Base-by-base conservation (phyloP, 768 basidiomycete genomes). In the Crepidotus variabilis region DNA sequence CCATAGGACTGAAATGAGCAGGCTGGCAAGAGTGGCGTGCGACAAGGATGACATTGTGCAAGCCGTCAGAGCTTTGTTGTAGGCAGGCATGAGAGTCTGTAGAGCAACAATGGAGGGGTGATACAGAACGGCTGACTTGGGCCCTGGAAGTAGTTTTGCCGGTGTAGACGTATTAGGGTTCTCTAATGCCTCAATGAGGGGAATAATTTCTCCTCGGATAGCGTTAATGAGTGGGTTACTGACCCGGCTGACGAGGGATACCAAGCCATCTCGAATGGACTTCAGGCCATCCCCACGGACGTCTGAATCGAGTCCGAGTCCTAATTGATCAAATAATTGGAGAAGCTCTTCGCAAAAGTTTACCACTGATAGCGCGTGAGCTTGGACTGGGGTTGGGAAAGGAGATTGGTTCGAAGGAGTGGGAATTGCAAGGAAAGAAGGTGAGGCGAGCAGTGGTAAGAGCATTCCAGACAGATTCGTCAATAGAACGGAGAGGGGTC, bases 1-100 rank as follows among this genome's bases (percentile, higher is more conserved):
- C 90, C 91, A 93, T 1, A 89, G 71, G 1, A 89, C 68, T 16
- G 83, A 84, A 62, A 92, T 90, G 59, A 90, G 77, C 60, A 91
- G 79, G 2, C 85, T 82, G 0, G 88, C 88, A 14, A 92, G 75
- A 1, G 78, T 71, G 14, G 81, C 72, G 61, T 93, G 87, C 0
- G 86, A 78, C 8, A 78, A 65, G 11, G 75, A 69, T 11, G 80
- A 78, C 5, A 75, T 68, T 7, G 83, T 82, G 66, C 84, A 87
- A 11, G 83, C 79, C 13, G 71, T 67, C 33, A 92, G 71, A 34
- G 79, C 78, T 39, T 80, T 79, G 5, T 79, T 73, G 62, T 91
- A 87, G 2, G 85, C 61, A 2, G 89, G 87, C 65, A 86, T 77
- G n/a, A 81, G 64, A 7, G 75, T 67, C 62, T 84, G 85, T 49